Conservation (phyloP, 768 basidiomycete genomes). For the Suillus fuscotomentosus region DNA sequence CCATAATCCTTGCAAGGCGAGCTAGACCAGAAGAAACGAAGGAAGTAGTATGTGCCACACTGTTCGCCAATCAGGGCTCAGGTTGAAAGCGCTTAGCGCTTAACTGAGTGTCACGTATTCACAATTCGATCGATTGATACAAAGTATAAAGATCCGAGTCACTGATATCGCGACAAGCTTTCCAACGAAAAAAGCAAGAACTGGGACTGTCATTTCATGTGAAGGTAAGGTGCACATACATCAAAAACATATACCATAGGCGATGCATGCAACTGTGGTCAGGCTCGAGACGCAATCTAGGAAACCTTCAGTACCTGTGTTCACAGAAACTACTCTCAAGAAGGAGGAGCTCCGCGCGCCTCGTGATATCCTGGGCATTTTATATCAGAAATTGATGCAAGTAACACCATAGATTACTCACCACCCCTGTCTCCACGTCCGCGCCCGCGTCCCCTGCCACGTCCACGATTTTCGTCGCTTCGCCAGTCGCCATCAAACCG, state of each 20-base stretch:
- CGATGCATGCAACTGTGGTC: background rate
- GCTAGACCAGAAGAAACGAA: no score
- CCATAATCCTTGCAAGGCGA: no score
- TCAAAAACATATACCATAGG: conserved; percentile 6
- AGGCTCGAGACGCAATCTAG: conserved; percentile 8
- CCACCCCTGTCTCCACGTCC: conserved; percentile 34
- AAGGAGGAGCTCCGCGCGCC: conserved; percentile 17
- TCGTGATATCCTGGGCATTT: conserved; percentile 20
- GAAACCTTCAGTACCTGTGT: conserved; percentile 1
- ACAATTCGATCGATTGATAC: background rate
- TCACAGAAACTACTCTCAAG: conserved; percentile 4
- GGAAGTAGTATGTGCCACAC: background rate
- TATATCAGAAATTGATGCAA: background rate
- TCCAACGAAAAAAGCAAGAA: background rate
- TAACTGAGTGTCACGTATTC: no score
- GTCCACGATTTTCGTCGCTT: conserved; percentile 41
- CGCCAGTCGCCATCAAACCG: conserved; percentile 45
- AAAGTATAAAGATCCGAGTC: background rate
- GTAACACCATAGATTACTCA: background rate
- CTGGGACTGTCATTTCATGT: conserved; percentile 1
- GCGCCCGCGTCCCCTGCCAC: conserved; percentile 44
- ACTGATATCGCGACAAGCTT: background rate
- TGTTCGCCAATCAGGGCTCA: background rate
- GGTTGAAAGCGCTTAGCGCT: no score
- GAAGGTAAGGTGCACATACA: conserved; percentile 12